These are phyloP conservation scores for Hyphopichia buzzinii DNA, from an alignment of 1,139 yeast species.

Conservation along the genomic window DNA sequence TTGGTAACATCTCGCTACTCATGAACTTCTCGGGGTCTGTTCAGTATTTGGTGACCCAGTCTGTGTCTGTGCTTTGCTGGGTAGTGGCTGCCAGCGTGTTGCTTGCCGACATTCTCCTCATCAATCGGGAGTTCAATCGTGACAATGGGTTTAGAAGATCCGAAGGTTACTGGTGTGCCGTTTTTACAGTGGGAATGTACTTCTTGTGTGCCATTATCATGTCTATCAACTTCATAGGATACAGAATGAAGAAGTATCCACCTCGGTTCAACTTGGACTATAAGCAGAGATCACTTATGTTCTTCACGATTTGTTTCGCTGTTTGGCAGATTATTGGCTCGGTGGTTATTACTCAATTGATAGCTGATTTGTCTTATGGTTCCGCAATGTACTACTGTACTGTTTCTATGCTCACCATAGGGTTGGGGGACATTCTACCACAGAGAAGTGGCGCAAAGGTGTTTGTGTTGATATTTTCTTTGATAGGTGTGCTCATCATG, in stretches of 20 bases:
- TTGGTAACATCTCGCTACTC: constrained; percentile 64
- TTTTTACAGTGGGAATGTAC: constrained; percentile 61
- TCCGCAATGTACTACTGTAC: constrained; percentile 67
- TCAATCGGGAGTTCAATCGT: constrained; percentile 17
- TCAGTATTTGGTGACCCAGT: constrained; percentile 57
- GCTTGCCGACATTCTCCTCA: constrained; percentile 43
- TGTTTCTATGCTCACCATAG: constrained; percentile 73
- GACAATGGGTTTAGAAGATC: constrained; percentile 29
- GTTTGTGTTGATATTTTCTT: constrained; percentile 58
- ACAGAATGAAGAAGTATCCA: constrained; percentile 55
- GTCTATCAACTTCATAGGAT: constrained; percentile 60
- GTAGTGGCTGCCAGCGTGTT: constrained; percentile 53
- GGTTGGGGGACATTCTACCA: constrained; percentile 74
- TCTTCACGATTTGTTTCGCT: constrained; percentile 62
- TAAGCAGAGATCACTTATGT: constrained; percentile 69
- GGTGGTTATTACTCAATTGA: constrained; percentile 37
- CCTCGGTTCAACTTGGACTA: constrained; percentile 64
- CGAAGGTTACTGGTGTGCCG: constrained; percentile 79
- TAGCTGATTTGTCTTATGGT: constrained; percentile 47
- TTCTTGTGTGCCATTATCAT: constrained; percentile 53
- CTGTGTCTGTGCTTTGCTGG: constrained; percentile 63
- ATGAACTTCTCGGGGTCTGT: constrained; percentile 63
- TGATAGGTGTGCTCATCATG: constrained; percentile 66
- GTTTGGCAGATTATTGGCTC: constrained; percentile 74
- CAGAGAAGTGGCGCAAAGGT: constrained; percentile 50